Percentiles rank a stretch among this genome's conserved stretches.
phyloP scores from a whole-genome alignment of 306 rosid species.

The Mimosa pudica region DNA sequence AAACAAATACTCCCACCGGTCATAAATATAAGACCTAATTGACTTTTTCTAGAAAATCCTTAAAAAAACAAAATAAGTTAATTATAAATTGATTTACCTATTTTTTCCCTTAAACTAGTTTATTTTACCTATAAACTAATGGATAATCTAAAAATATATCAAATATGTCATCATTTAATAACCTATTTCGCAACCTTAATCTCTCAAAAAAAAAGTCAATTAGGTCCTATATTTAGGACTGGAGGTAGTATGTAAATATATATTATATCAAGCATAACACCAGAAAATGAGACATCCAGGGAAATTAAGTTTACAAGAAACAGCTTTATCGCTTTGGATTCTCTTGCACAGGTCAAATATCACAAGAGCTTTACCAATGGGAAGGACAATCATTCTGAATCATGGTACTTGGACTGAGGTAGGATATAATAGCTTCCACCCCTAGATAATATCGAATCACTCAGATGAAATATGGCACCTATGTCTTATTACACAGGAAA shows the following conservation, averaged over 20 bases:
- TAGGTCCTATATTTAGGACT: too few species aligned
- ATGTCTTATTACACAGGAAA: slow-evolving; percentile 39
- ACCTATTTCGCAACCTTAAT: too few species aligned
- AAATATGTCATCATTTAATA: too few species aligned
- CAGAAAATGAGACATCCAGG: neutral
- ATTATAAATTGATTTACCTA: too few species aligned
- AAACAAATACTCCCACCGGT: neutral
- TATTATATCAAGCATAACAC: neutral
- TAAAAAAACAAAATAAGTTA: too few species aligned
- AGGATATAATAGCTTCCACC: slow-evolving; percentile 6
- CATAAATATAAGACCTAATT: too few species aligned
- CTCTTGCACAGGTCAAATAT: neutral
- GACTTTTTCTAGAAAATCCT: too few species aligned
- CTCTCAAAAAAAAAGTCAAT: too few species aligned
- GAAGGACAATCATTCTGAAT: too few species aligned
- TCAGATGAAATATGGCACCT: slow-evolving; percentile 26
- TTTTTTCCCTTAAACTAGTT: too few species aligned
- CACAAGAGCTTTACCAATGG: neutral
- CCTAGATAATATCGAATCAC: slow-evolving; percentile 27
- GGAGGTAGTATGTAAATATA: neutral
- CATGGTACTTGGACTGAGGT: neutral
- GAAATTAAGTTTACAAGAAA: neutral
- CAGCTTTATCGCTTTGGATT: neutral
- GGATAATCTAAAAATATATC: too few species aligned
- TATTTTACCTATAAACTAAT: too few species aligned